Conservation (phyloP, 202 grass and related monocot species). For the Bolboschoenoplectus hybrid region DNA sequence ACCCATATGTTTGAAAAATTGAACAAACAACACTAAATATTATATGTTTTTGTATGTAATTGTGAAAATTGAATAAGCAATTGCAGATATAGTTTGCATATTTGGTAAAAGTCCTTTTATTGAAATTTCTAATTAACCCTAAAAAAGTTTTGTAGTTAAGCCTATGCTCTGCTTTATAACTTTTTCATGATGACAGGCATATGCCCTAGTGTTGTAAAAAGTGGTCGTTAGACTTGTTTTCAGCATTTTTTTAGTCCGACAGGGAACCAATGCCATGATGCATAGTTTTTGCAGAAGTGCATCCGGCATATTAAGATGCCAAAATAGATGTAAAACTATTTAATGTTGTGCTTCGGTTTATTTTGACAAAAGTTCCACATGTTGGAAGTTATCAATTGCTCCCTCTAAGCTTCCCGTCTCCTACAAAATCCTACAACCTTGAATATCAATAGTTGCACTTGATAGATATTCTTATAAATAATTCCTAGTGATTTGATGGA, state of each 20-base stretch:
- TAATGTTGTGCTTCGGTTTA: background rate
- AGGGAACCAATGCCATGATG: background rate
- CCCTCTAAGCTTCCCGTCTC: too few species aligned
- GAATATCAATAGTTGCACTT: too few species aligned
- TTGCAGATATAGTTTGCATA: background rate
- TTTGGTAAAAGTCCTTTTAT: background rate
- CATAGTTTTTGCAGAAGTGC: background rate
- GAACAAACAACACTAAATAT: background rate
- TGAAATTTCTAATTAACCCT: background rate
- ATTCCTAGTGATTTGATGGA: too few species aligned
- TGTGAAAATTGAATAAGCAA: background rate
- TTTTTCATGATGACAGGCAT: conserved; percentile 6
- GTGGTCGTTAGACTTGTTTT: background rate
- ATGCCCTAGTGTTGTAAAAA: background rate
- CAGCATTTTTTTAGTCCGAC: background rate
- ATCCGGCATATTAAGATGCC: background rate
- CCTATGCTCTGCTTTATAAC: background rate
- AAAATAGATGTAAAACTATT: background rate
- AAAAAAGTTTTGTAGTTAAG: background rate
- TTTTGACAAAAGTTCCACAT: background rate
- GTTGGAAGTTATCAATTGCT: too few species aligned
- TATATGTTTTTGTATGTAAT: background rate
- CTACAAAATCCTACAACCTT: too few species aligned
- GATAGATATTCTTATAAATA: too few species aligned
- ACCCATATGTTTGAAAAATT: background rate